These are phyloP conservation scores for Xylaria bambusicola DNA, from an alignment of 495 filamentous ascomycete genomes.

Conservation along the genomic window DNA sequence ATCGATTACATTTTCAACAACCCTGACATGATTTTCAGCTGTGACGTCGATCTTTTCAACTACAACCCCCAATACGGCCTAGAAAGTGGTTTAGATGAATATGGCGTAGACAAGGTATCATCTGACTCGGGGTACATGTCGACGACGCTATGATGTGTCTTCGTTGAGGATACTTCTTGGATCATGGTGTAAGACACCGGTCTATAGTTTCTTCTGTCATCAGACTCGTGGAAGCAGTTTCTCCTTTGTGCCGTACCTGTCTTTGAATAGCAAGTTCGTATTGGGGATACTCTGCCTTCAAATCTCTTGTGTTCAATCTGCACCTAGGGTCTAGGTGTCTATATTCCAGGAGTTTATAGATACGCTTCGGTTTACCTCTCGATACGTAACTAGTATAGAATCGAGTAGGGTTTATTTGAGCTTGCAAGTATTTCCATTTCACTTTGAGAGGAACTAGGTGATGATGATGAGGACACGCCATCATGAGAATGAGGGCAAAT, in stretches of 20 bases:
- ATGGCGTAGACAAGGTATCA: constrained; percentile 17
- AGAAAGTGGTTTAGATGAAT: constrained; percentile 12
- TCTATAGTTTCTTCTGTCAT: background rate
- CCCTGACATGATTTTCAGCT: constrained; percentile 3
- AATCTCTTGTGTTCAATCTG: background rate
- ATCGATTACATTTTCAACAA: constrained; percentile 21
- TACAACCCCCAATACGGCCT: constrained; percentile 13
- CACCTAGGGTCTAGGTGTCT: background rate
- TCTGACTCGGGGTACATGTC: constrained; percentile 33
- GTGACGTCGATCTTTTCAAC: constrained; percentile 19
- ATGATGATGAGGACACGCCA: too few species aligned
- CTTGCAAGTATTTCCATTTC: too few species aligned
- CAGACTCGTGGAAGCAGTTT: background rate
- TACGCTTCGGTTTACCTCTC: background rate
- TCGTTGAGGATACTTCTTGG: background rate
- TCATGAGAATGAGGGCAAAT: too few species aligned
- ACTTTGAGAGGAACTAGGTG: too few species aligned
- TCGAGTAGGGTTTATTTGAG: too few species aligned
- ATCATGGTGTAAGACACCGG: too few species aligned
- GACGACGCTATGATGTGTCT: constrained; percentile 19
- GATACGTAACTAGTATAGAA: too few species aligned
- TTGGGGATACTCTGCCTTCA: background rate
- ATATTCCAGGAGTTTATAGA: constrained; percentile 4
- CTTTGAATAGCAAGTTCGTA: background rate
- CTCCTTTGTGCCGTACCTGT: background rate